Base-by-base conservation (phyloP, 1,284 basidiomycete species). In the Fomes fomentarius region DNA sequence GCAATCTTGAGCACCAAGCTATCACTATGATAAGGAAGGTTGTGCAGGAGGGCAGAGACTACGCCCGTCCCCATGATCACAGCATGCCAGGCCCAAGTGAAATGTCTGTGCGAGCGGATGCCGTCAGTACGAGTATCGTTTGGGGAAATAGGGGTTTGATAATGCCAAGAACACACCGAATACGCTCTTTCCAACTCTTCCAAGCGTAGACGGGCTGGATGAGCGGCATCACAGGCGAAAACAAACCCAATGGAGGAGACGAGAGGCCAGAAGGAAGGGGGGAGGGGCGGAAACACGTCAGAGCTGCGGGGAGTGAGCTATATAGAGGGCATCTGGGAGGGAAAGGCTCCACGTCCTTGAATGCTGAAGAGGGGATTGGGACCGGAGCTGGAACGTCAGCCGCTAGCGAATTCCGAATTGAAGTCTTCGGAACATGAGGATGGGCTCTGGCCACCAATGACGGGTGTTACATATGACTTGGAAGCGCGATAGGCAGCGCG, bases 31-130 rank as follows among this genome's bases (percentile, higher is more conserved):
- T 78, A 78, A 15, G 76, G 75, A 44, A 78, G 74, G 53, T 69
- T 67, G 59, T 76, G 69, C 34, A 78, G 54, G 30, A 78, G 58
- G 40, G 72, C 63, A 22, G 76, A 72, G 43, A 68, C 66, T n/a
- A 66, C 71, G n/a, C 73, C 74, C 10, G 76, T 77, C 31, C 76
- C 77, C 77, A 79, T 79, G 28, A 74, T 69, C 22, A 79, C 70
- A 10, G 76, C 74, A 58, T 77, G 69, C 76, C 76, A 78, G 57
- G 76, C 74, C 38, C 75, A 76, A 7, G 76, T 77, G 55, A 78
- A 77, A 51, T 78, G 72, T 31, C 76, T 78, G 54, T 9, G 33
- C n/a, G 15, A 10, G 19, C 40, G 28, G 22, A 21, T 33, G 38
- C 4, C 28, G 56, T 54, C 34, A 58, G 42, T 42, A 14, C 15